Conservation (phyloP, 2,329 filamentous ascomycete genomes). For the Macrophomina pseudophaseolina region DNA sequence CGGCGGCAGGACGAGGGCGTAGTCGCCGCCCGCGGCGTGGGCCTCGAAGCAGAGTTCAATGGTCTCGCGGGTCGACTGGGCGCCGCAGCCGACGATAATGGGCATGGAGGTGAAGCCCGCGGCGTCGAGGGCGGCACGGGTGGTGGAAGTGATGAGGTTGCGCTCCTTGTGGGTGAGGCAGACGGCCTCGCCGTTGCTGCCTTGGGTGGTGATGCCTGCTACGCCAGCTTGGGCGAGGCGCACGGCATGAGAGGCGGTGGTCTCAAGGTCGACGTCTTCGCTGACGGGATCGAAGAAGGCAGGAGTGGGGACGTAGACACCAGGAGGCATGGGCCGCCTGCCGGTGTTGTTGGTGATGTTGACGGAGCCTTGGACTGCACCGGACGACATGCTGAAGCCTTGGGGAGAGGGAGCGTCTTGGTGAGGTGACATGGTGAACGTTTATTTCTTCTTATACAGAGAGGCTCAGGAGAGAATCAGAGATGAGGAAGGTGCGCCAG, state of each 20-base stretch:
- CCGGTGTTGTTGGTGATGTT: slow-evolving; percentile 26
- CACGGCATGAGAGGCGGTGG: slow-evolving; percentile 57
- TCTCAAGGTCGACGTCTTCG: slow-evolving; percentile 49
- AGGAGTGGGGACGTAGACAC: slow-evolving; percentile 52
- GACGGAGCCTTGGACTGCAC: slow-evolving; percentile 32
- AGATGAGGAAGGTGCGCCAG: background rate
- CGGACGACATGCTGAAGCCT: slow-evolving; percentile 35
- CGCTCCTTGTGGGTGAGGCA: slow-evolving; percentile 76
- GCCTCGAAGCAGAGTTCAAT: slow-evolving; percentile 73
- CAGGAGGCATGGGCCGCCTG: slow-evolving; percentile 43
- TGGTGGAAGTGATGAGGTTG: slow-evolving; percentile 69
- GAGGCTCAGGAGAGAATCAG: background rate
- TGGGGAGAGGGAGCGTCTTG: slow-evolving; percentile 45
- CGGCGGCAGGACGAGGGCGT: slow-evolving; percentile 76
- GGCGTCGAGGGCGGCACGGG: slow-evolving; percentile 70
- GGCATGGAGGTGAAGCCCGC: slow-evolving; percentile 70
- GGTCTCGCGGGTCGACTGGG: slow-evolving; percentile 74
- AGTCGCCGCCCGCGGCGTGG: slow-evolving; percentile 72
- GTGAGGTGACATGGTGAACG: slow-evolving; percentile 43
- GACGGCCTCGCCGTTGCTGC: slow-evolving; percentile 83
- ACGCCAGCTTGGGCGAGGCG: slow-evolving; percentile 75
- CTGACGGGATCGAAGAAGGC: slow-evolving; percentile 50
- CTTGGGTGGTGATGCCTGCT: slow-evolving; percentile 75
- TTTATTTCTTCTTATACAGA: background rate
- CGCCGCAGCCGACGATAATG: slow-evolving; percentile 76